Conservation (phyloP, 2,329 filamentous ascomycete species). For the Trichoderma atrobrunneum region DNA sequence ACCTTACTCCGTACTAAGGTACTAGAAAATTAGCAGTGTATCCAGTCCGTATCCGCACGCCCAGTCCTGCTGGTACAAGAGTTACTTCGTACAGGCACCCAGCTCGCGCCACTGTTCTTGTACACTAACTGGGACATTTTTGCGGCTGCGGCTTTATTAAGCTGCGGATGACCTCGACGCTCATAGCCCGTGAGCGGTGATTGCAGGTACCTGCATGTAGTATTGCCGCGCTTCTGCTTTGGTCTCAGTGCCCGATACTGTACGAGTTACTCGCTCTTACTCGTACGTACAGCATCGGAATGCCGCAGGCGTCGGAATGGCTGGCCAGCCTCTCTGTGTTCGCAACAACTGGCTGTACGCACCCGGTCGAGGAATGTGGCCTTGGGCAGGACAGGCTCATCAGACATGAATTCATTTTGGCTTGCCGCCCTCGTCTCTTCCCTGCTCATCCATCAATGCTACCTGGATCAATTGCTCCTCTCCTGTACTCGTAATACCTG, state of each 20-base stretch:
- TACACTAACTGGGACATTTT: neutral
- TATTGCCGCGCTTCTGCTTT: neutral
- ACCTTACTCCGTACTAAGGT: too few species aligned
- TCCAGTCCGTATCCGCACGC: neutral
- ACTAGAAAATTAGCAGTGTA: constrained; percentile 1
- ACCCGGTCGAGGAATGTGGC: neutral
- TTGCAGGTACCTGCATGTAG: neutral
- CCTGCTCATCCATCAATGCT: neutral
- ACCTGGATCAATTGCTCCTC: neutral
- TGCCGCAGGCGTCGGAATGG: constrained; percentile 5
- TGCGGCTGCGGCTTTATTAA: neutral
- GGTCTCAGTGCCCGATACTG: neutral
- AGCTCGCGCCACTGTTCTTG: neutral
- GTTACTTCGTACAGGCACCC: neutral
- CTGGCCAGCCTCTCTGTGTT: neutral
- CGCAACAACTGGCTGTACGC: neutral
- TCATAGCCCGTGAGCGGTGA: neutral
- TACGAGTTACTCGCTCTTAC: neutral
- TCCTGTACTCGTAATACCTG: neutral
- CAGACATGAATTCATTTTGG: neutral
- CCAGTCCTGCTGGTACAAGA: neutral
- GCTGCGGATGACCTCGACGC: neutral
- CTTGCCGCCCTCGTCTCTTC: neutral
- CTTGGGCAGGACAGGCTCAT: neutral
- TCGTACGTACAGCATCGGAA: neutral